Base-by-base conservation (phyloP, 2,329 filamentous ascomycete genomes). In the Diplocarpon rosae region DNA sequence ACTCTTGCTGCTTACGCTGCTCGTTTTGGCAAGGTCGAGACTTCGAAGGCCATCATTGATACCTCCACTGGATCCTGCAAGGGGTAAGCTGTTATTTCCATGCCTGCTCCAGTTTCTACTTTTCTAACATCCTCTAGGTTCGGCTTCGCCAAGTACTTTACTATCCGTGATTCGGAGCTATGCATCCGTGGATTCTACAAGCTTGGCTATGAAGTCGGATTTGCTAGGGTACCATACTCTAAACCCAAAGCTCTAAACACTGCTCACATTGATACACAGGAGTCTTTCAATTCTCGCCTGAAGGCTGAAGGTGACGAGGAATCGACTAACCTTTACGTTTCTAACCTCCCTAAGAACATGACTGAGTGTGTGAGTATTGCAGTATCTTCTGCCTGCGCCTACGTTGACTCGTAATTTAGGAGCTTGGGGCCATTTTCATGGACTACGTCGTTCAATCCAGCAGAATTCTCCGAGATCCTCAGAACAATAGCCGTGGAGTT, bases 31-130 rank as follows among this genome's bases (percentile, higher is more conserved):
- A 80, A 83, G 49, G 92, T 98, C 46, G 87, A 95, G 67, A 94
- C 89, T 53, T 95, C 88, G 60, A 98, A 98, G 72, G 92, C 93
- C 12, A 98, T 98, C 67, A 94, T 98, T 59, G 93, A 98, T 67
- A 83, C 89, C 42, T 81, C 84, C 55, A 94, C 87, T 39, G 86
- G 88, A 48, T 82, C 88, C 52, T 98, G 92, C 77, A 98, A 98
- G 69, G 92, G 92, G 92, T 94, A 68, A 59, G 74, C 67, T 15
- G 12, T 8, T 8, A 1, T 36, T 29, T 27, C 20, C 11, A 36
- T 15, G 8, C 11, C 37, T 35, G 44, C 2, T 20, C 12, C 14
- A 15, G 13, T 20, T 35, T 31, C 20, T n/a, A 36, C 12, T 13
- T 47, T 39, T 34, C 49, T 24, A 24, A 39, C 28, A 36, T 38